phyloP scores from a whole-genome alignment of 2,329 filamentous ascomycete genomes.

The Lithohypha guttulata region DNA sequence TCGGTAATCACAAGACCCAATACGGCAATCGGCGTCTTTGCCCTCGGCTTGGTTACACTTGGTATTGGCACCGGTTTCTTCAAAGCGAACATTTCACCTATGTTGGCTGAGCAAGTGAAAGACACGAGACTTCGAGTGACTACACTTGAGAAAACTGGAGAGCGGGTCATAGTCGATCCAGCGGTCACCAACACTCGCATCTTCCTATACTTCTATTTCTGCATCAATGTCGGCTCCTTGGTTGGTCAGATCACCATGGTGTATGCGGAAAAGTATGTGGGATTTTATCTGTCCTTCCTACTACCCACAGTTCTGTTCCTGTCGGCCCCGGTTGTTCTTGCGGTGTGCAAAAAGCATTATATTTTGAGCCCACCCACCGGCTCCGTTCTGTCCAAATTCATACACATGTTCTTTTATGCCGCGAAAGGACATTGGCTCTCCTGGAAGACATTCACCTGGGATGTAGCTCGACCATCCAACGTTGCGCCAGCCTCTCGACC shows the following conservation, averaged over 20 bases:
- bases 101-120: slow-evolving; percentile 59
- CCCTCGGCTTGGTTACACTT: slow-evolving; percentile 55
- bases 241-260: slow-evolving; percentile 55
- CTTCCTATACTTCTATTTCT: slow-evolving; percentile 60
- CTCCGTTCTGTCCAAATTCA: slow-evolving; percentile 58
- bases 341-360: slow-evolving; percentile 52
- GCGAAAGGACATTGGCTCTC: slow-evolving; percentile 51
- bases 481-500: slow-evolving; percentile 43
- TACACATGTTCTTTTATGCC: slow-evolving; percentile 49
- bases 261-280: slow-evolving; percentile 65
- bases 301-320: slow-evolving; percentile 58
- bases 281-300: slow-evolving; percentile 62
- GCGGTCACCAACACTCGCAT: slow-evolving; percentile 57
- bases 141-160: slow-evolving; percentile 42
- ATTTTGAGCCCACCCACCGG: slow-evolving; percentile 55
- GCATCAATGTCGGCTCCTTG: slow-evolving; percentile 58
- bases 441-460: slow-evolving; percentile 43
- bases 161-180: slow-evolving; percentile 61
- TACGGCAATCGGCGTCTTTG: slow-evolving; percentile 51
- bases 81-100: slow-evolving; percentile 51
- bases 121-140: slow-evolving; percentile 49
- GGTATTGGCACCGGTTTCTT: slow-evolving; percentile 67
- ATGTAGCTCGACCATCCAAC: slow-evolving; percentile 55
- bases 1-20: slow-evolving; percentile 48
- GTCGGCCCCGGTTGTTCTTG: slow-evolving; percentile 50